Evolutionary conservation across 139 green algal genomes (phyloP).

Genomic region (Picochlorum sp.): DNA sequence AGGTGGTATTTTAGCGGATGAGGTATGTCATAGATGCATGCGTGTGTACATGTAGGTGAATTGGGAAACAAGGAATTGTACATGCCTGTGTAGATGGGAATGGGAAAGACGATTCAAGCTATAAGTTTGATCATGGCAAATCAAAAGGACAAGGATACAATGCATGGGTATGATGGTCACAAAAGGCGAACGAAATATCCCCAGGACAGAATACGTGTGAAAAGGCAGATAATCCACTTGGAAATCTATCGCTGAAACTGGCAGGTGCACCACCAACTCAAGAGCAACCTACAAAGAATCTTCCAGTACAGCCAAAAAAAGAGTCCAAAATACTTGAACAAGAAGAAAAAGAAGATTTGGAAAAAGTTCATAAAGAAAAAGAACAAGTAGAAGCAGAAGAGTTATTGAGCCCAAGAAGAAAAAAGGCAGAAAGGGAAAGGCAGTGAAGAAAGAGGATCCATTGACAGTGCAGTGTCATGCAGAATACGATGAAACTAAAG

Average conservation of each 20-base stretch:
- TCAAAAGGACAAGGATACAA: constrained; percentile 2
- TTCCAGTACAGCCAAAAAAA: background rate
- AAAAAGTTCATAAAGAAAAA: background rate
- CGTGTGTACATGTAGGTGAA: background rate
- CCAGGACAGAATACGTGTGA: too few species aligned
- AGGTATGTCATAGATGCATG: constrained; percentile 30
- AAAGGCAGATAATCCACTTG: too few species aligned
- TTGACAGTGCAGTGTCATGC: background rate
- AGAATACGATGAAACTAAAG: background rate
- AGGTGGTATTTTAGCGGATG: constrained; percentile 84
- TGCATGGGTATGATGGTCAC: constrained; percentile 28
- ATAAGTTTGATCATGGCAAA: constrained; percentile 74
- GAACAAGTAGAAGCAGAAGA: background rate
- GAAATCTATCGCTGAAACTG: too few species aligned
- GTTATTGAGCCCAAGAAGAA: background rate
- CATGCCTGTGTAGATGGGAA: constrained; percentile 58
- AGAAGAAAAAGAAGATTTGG: background rate
- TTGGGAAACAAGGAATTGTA: background rate
- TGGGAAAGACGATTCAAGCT: constrained; percentile 79
- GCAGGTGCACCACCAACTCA: too few species aligned
- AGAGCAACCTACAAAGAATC: too few species aligned
- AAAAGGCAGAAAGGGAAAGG: constrained; percentile 1
- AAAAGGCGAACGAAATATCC: background rate
- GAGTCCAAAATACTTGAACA: background rate
- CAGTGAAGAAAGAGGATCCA: constrained; percentile 8